These are phyloP conservation scores for Magnolia officinalis DNA, from an alignment of 164 flowering plant genomes.

Conservation along the genomic window DNA sequence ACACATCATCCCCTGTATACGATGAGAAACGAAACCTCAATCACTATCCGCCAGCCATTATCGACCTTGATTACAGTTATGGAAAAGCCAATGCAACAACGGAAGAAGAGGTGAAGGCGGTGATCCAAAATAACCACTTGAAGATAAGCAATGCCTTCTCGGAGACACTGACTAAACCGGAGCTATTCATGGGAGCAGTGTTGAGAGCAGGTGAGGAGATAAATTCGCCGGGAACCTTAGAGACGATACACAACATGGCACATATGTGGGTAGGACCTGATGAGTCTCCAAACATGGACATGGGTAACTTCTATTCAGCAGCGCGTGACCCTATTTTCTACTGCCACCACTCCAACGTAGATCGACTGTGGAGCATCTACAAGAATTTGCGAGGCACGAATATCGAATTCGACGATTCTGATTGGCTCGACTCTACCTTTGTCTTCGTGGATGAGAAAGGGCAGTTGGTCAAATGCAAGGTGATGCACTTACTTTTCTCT, in stretches of 20 bases:
- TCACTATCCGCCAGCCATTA: constrained; percentile 5
- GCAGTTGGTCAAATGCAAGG: not conserved
- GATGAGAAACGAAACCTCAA: not conserved
- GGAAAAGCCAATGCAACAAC: not conserved
- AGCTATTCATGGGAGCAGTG: constrained; percentile 4
- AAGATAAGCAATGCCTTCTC: not conserved
- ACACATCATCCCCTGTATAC: not conserved
- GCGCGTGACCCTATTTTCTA: not conserved
- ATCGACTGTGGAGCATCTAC: constrained; percentile 5
- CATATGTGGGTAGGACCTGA: constrained; percentile 1
- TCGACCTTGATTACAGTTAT: not conserved
- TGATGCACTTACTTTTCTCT: not conserved
- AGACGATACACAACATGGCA: not conserved
- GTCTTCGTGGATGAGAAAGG: constrained; percentile 3
- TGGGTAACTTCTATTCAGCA: constrained; percentile 5
- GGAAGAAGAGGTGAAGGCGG: not conserved
- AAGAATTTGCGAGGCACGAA: not conserved
- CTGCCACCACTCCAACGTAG: constrained; percentile 6
- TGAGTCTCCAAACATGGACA: not conserved
- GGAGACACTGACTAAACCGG: not conserved
- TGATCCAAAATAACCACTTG: not conserved
- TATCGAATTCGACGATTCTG: not conserved
- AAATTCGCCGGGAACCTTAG: not conserved
- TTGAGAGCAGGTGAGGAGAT: not conserved
- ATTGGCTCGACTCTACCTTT: constrained; percentile 5